A percentile compares a stretch with the other conserved stretches of the same genome.
phyloP scores from a whole-genome alignment of 106 monocot species.

The Chionographis japonica region DNA sequence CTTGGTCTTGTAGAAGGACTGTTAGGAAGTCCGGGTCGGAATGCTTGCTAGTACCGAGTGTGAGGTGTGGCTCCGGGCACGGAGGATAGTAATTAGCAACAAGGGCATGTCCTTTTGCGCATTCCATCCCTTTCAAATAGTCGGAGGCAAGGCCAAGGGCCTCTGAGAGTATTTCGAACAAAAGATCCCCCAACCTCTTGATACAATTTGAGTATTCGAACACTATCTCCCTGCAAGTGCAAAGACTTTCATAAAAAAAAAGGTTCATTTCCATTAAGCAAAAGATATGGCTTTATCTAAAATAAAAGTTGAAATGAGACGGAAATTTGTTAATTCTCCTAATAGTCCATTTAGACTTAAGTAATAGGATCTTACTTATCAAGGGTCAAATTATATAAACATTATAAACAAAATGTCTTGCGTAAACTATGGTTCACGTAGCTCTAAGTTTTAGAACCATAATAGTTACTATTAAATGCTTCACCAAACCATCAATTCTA shows the following conservation, averaged over 20 bases:
- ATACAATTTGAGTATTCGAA: slow-evolving; percentile 34
- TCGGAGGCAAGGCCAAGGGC: slow-evolving; percentile 46
- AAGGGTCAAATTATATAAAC: no score
- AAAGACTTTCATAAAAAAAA: neutral
- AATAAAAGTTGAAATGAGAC: neutral
- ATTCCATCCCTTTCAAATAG: slow-evolving; percentile 46
- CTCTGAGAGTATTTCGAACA: slow-evolving; percentile 53
- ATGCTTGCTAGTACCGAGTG: slow-evolving; percentile 57
- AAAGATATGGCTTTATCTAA: neutral
- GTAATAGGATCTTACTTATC: no score
- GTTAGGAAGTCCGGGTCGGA: slow-evolving; percentile 57
- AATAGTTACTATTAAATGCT: no score
- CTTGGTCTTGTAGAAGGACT: slow-evolving; percentile 61
- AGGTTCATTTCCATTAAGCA: neutral
- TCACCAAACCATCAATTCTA: no score
- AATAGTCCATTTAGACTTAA: no score
- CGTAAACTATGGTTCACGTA: no score
- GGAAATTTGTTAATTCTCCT: no score
- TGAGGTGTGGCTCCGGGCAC: slow-evolving; percentile 64
- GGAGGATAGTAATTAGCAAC: slow-evolving; percentile 66
- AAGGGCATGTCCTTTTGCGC: slow-evolving; percentile 25
- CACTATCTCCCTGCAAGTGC: slow-evolving; percentile 13
- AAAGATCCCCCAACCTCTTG: slow-evolving; percentile 17
- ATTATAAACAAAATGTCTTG: no score
- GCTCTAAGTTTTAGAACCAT: no score